Percentiles rank a stretch among this genome's conserved stretches.
phyloP scores from a whole-genome alignment of 208 protist genomes.

The Trypanosoma platydactyli region DNA sequence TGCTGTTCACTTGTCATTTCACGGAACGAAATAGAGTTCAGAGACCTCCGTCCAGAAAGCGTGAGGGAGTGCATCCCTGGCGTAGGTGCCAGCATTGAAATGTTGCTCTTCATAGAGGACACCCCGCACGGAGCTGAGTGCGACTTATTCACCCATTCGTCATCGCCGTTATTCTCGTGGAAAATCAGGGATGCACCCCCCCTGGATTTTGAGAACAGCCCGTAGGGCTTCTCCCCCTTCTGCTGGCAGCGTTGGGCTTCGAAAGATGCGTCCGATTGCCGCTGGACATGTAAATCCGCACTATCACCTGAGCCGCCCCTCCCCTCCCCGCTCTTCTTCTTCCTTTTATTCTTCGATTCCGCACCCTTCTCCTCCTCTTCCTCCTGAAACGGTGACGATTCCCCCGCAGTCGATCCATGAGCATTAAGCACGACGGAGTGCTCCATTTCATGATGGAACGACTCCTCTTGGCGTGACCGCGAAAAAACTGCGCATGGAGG shows the following conservation, averaged over 20 bases:
- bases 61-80: constrained; percentile 16
- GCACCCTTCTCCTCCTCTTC: neutral
- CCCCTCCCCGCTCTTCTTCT: too few relatives aligned
- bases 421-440: too few relatives aligned
- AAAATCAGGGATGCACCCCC: neutral
- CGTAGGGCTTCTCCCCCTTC: neutral
- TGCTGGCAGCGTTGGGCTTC: neutral
- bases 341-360: constrained; percentile 13
- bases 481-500: too few relatives aligned
- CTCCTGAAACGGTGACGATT: too few relatives aligned
- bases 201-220: neutral
- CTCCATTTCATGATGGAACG: too few relatives aligned
- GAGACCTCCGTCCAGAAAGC: neutral
- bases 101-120: too few relatives aligned
- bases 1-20: constrained; percentile 18
- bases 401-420: too few relatives aligned
- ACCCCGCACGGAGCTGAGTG: neutral
- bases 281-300: neutral
- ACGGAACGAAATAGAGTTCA: neutral
- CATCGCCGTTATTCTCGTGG: neutral
- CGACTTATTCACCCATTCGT: neutral
- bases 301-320: neutral
- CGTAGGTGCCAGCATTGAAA: neutral
- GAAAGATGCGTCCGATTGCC: neutral
- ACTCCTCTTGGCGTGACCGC: too few relatives aligned